Conservation (phyloP, 169 alveolate genomes). For the Babesia bovis region DNA sequence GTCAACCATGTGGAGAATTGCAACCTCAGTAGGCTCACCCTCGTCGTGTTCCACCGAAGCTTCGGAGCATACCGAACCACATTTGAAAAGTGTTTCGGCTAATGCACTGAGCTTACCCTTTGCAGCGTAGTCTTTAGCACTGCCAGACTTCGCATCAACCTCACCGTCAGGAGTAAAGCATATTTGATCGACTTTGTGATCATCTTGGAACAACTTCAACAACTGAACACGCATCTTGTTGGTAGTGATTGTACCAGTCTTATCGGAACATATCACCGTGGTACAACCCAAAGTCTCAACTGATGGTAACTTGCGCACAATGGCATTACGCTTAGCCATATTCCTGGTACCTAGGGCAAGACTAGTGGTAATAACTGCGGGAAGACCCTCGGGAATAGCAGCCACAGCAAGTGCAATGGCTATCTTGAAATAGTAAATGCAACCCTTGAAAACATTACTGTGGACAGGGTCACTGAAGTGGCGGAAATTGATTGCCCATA, state of each 20-base stretch:
- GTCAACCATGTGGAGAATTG: conserved; percentile 56
- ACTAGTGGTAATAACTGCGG: conserved; percentile 99
- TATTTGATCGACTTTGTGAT: conserved; percentile 1
- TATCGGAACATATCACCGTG: conserved; percentile 97
- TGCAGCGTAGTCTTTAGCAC: background rate
- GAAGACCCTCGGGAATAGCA: conserved; percentile 99
- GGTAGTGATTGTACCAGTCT: conserved; percentile 99
- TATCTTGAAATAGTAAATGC: conserved; percentile 94
- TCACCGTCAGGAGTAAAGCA: conserved; percentile 14
- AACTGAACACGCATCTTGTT: conserved; percentile 90
- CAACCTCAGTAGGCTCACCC: conserved; percentile 67
- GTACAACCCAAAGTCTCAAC: conserved; percentile 99
- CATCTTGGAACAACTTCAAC: conserved; percentile 19
- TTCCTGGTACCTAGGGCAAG: conserved; percentile 96
- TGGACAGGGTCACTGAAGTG: conserved; percentile 96
- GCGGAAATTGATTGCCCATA: conserved; percentile 94
- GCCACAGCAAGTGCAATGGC: conserved; percentile 99
- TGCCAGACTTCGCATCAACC: background rate
- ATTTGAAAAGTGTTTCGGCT: conserved; percentile 24
- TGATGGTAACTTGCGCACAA: conserved; percentile 94
- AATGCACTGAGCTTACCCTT: conserved; percentile 21
- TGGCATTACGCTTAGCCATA: conserved; percentile 95
- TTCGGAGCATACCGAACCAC: conserved; percentile 56
- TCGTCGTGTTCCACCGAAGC: conserved; percentile 45
- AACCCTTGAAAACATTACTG: conserved; percentile 92